Percentiles rank a stretch among this genome's conserved stretches.
phyloP scores from a whole-genome alignment of 257 asterid species.

The Scutellaria barbata region DNA sequence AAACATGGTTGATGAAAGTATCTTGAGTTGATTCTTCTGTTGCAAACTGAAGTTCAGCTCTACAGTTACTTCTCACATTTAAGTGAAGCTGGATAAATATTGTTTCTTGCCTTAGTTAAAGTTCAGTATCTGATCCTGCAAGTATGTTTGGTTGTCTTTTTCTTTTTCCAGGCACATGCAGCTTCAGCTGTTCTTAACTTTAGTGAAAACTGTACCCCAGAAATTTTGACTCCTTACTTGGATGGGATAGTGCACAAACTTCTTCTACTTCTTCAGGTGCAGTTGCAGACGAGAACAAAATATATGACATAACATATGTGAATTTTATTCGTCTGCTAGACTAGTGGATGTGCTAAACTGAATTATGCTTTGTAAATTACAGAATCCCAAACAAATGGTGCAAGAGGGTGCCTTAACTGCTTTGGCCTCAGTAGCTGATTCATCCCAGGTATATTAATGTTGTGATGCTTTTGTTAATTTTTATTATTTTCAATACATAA shows the following conservation, averaged over 20 bases:
- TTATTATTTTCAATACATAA: no score
- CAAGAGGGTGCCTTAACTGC: conserved; percentile 95
- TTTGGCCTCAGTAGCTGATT: conserved; percentile 92
- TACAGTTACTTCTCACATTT: background rate
- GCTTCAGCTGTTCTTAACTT: conserved; percentile 93
- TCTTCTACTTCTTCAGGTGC: conserved; percentile 80
- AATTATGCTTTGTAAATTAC: conserved; percentile 39
- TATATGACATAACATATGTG: conserved; percentile 4
- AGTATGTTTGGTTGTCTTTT: no score
- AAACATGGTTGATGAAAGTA: background rate
- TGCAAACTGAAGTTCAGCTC: background rate
- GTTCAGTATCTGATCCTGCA: conserved; percentile 27
- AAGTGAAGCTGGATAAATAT: conserved; percentile 1
- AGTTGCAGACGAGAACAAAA: conserved; percentile 13
- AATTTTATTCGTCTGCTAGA: background rate
- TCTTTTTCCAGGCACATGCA: conserved; percentile 77
- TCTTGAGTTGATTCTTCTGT: conserved; percentile 2
- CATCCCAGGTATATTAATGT: conserved; percentile 68
- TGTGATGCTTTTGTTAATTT: background rate
- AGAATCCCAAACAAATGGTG: conserved; percentile 94
- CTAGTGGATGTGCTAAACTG: conserved; percentile 18
- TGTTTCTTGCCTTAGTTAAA: conserved; percentile 10
- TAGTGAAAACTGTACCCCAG: conserved; percentile 90
- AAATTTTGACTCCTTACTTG: conserved; percentile 76
- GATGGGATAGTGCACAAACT: conserved; percentile 82